A percentile compares a stretch with the other conserved stretches of the same genome.
Evolutionary conservation across 2,329 filamentous ascomycete genomes (phyloP).

Genomic region (Ophiocordyceps australis): DNA sequence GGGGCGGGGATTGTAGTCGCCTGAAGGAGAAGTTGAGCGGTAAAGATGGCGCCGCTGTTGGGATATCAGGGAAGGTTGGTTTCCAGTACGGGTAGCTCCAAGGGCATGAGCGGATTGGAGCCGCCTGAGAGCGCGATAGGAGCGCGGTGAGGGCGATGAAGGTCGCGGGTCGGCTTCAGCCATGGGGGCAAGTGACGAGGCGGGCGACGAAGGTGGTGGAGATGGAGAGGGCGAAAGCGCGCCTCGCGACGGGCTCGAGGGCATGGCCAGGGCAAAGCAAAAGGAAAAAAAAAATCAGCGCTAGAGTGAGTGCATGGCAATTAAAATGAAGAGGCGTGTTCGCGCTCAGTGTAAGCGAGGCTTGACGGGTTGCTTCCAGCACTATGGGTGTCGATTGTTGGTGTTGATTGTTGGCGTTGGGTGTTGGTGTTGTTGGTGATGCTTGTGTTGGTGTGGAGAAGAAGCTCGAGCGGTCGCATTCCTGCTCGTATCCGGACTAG

Average conservation of each 20-base stretch:
- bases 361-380: too few relatives aligned
- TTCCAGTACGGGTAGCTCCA: constrained; percentile 29
- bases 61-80: constrained; percentile 38
- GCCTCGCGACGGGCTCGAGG: constrained; percentile 3
- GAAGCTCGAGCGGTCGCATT: too few relatives aligned
- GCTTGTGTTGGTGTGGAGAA: too few relatives aligned
- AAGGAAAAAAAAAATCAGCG: too few relatives aligned
- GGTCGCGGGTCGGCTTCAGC: constrained; percentile 12
- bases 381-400: too few relatives aligned
- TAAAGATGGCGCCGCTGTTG: constrained; percentile 37
- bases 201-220: constrained; percentile 1
- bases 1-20: constrained; percentile 1
- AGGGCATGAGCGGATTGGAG: constrained; percentile 61
- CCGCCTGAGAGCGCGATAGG: constrained; percentile 50
- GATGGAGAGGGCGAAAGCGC: constrained; percentile 1
- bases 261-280: constrained; percentile 3
- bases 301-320: not conserved
- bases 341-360: too few relatives aligned
- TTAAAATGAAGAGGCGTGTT: too few relatives aligned
- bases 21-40: constrained; percentile 13
- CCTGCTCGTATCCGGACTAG: too few relatives aligned
- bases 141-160: constrained; percentile 41
- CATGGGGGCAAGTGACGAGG: constrained; percentile 1
- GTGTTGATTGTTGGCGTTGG: too few relatives aligned
- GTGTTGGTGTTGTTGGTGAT: too few relatives aligned